Evolutionary conservation across 2,329 filamentous ascomycete species (phyloP).

Genomic region (Orbilia ellipsospora): DNA sequence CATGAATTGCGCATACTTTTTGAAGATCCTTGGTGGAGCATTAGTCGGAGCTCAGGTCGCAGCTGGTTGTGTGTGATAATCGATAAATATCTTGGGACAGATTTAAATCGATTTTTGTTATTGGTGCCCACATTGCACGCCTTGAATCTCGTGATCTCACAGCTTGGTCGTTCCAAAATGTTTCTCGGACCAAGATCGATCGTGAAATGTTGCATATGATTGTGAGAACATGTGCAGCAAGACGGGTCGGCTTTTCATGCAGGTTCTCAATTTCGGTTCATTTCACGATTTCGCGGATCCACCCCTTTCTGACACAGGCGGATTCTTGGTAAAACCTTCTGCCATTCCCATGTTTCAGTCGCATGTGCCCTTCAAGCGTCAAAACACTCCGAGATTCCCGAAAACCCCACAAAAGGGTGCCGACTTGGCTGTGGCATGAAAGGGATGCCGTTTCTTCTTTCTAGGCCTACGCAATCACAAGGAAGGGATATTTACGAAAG

Average conservation of each 20-base stretch:
- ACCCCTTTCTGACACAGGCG: neutral
- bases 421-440: slow-evolving; percentile 6
- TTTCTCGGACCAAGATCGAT: neutral
- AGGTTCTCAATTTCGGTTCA: slow-evolving; percentile 23
- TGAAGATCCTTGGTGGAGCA: neutral
- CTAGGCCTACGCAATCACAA: slow-evolving; percentile 11
- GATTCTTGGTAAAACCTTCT: slow-evolving; percentile 27
- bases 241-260: neutral
- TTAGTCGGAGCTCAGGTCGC: too few relatives aligned
- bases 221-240: too few relatives aligned
- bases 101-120: too few relatives aligned
- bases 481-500: slow-evolving; percentile 31
- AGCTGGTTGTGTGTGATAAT: too few relatives aligned
- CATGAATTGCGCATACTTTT: slow-evolving; percentile 10
- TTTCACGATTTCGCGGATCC: slow-evolving; percentile 43
- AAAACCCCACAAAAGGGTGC: slow-evolving; percentile 19
- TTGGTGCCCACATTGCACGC: too few relatives aligned
- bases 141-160: too few relatives aligned
- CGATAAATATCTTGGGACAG: too few relatives aligned
- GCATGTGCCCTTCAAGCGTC: slow-evolving; percentile 29
- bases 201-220: slow-evolving; percentile 6
- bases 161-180: too few relatives aligned
- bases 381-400: slow-evolving; percentile 27
- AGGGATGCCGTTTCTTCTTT: neutral
- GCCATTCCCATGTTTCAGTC: slow-evolving; percentile 47